phyloP scores from a whole-genome alignment of 2,329 filamentous ascomycete species.

The Drechslerella dactyloides region DNA sequence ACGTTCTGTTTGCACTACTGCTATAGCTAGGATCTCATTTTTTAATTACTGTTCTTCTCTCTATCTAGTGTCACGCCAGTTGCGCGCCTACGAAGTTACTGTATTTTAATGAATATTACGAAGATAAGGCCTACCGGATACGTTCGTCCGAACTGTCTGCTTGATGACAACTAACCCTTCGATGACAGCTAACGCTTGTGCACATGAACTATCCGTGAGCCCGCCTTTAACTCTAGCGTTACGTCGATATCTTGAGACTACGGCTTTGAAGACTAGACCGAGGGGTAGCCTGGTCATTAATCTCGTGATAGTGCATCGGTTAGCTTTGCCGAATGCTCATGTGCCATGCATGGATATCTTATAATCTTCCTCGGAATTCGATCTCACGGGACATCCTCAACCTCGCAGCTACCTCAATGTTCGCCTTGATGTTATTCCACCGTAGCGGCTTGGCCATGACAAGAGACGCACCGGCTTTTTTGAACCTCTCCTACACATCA shows the following conservation, averaged over 20 bases:
- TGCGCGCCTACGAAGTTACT: slow-evolving; percentile 8
- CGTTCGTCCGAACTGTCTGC: neutral
- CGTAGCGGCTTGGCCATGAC: slow-evolving; percentile 17
- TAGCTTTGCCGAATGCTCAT: no score
- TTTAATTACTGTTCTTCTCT: slow-evolving; percentile 8
- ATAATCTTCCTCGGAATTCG: slow-evolving; percentile 29
- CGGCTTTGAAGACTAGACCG: no score
- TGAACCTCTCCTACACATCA: slow-evolving; percentile 10
- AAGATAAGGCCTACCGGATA: slow-evolving; percentile 8
- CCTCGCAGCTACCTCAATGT: slow-evolving; percentile 14
- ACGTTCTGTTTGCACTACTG: neutral
- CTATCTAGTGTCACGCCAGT: slow-evolving; percentile 12
- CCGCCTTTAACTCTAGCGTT: no score
- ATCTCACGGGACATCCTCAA: slow-evolving; percentile 31
- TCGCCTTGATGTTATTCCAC: neutral
- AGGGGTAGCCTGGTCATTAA: no score
- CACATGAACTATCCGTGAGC: no score
- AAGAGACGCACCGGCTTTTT: slow-evolving; percentile 4
- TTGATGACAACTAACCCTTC: no score
- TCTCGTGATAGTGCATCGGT: no score
- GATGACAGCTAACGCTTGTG: neutral
- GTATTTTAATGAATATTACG: slow-evolving; percentile 40
- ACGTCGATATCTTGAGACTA: no score
- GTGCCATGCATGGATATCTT: neutral
- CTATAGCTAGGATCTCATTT: slow-evolving; percentile 5